Percentiles rank a stretch among this genome's conserved stretches.
Evolutionary conservation across 2,329 filamentous ascomycete genomes (phyloP).

Genomic region (Aspergillus novoparasiticus): DNA sequence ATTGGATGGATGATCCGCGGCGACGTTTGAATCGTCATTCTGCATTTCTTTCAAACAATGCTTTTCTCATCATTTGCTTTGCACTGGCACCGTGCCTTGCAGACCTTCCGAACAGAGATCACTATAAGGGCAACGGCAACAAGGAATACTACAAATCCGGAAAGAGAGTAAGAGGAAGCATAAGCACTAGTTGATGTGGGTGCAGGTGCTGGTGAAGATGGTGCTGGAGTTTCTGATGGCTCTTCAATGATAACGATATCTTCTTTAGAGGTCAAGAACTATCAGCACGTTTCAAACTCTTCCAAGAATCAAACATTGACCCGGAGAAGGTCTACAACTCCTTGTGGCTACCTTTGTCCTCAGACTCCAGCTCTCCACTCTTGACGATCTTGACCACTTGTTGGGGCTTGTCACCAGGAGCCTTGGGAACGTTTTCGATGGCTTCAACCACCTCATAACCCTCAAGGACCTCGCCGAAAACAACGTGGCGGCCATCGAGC

Average conservation of each 20-base stretch:
- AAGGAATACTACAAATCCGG: conserved; percentile 21
- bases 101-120: conserved; percentile 16
- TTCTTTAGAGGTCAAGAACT: conserved; percentile 28
- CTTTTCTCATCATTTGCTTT: conserved; percentile 20
- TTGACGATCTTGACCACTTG: conserved; percentile 66
- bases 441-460: conserved; percentile 65
- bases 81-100: conserved; percentile 6
- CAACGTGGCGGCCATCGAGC: conserved; percentile 67
- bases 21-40: neutral
- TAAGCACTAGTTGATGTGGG: neutral
- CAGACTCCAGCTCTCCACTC: conserved; percentile 62
- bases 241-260: conserved; percentile 11
- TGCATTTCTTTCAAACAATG: conserved; percentile 14
- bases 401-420: conserved; percentile 57
- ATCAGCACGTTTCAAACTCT: conserved; percentile 37
- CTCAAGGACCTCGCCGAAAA: conserved; percentile 70
- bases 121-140: conserved; percentile 23
- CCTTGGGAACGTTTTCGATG: conserved; percentile 65
- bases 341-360: conserved; percentile 65
- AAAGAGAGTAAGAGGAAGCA: conserved; percentile 14
- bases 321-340: conserved; percentile 58
- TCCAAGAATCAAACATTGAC: conserved; percentile 28
- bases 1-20: neutral
- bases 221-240: conserved; percentile 13
- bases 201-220: conserved; percentile 8